phyloP scores from a whole-genome alignment of 768 basidiomycete genomes.

The Leccinum pellstonianum region DNA sequence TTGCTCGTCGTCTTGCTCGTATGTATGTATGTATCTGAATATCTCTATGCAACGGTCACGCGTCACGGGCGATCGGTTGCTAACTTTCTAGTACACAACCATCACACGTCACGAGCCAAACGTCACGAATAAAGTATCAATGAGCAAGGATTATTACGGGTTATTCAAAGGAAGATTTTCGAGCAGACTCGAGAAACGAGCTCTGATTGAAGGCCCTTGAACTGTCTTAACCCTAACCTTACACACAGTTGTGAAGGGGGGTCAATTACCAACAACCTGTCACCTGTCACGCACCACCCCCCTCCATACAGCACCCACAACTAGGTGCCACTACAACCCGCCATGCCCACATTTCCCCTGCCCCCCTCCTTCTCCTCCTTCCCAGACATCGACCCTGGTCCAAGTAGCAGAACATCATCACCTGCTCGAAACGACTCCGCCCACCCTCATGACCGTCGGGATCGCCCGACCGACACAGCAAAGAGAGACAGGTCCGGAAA shows the following conservation, averaged over 20 bases:
- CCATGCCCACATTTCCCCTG: conserved; percentile 55
- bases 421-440: conserved; percentile 16
- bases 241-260: not conserved
- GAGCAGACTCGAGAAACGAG: not conserved
- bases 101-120: not conserved
- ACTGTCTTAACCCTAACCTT: not conserved
- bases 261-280: not conserved
- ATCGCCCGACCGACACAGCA: conserved; percentile 13
- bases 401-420: conserved; percentile 31
- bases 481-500: conserved; percentile 23
- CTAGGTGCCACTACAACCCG: not conserved
- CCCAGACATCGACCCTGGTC: conserved; percentile 54
- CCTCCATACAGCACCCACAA: not conserved
- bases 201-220: not conserved
- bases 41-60: not conserved
- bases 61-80: not conserved
- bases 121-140: not conserved
- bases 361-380: conserved; percentile 70
- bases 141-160: not conserved
- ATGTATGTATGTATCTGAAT: not conserved
- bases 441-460: conserved; percentile 14
- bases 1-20: not conserved
- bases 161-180: not conserved
- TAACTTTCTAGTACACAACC: not conserved
- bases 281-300: not conserved